Evolutionary conservation across 2,329 filamentous ascomycete species (phyloP), one percentile per base, ranked within the genome.

Genomic region (Ophiostoma australiae): DNA sequence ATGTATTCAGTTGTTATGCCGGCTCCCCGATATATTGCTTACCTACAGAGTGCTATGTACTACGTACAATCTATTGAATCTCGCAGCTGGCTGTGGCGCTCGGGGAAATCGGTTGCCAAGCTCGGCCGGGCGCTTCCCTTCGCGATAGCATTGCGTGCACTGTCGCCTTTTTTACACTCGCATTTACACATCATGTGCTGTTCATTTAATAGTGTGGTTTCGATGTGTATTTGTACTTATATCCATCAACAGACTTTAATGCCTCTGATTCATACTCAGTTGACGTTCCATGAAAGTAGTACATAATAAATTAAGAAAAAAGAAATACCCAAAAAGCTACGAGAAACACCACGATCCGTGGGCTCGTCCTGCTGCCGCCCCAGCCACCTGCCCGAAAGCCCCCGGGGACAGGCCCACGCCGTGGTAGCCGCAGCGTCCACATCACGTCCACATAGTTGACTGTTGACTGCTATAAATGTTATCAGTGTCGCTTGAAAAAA

Each of bases 41-140:
- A 31, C 27, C 1, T 31, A 31, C 27, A 31, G 27, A 31, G 27
- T 31, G 3, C 27, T 31, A 31, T 1, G 27, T 31, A 31, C 27
- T 31, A 31, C n/a, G n/a, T n/a, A n/a, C 27, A 31, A 31, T 31
- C 27, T 31, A 31, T 31, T 31, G 27, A 31, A 31, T 39, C 20
- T 48, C 20, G 44, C 44, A 17, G 6, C 17, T 48, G 44, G 44
- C 44, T 41, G 39, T 41, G 10, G 39, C 39, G 10, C 3, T 27
- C 52, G 52, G 52, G 52, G 52, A 58, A 27, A 31, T 58, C 52
- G 52, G 52, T 13, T 58, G 52, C 52, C 52, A 58, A 58, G 52
- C 23, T 27, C 13, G n/a, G 23, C n/a, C 52, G 23, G n/a, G 7
- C 23, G 31, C 52, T 23, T 15, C 52, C n/a, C 15, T 31, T 31